These are phyloP conservation scores for Lepidium sativum DNA, from an alignment of 345 rosid species.

Conservation along the genomic window DNA sequence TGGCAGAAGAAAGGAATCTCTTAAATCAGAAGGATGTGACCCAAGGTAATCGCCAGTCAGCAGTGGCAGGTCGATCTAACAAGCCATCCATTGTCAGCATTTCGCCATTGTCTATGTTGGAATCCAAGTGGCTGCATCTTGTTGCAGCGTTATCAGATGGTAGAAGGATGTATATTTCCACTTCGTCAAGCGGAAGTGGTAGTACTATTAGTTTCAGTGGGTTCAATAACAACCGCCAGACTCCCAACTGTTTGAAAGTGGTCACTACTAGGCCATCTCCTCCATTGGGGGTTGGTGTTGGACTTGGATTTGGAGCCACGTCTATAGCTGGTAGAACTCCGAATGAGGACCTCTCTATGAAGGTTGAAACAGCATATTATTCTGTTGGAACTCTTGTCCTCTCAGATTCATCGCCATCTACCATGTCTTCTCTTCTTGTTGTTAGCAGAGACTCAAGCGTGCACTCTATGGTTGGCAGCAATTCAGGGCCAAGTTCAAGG, in stretches of 20 bases:
- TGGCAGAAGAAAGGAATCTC: conserved; percentile 86
- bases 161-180: conserved; percentile 90
- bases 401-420: conserved; percentile 87
- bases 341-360: conserved; percentile 72
- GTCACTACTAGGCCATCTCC: conserved; percentile 92
- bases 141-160: conserved; percentile 94
- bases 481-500: conserved; percentile 58
- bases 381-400: conserved; percentile 87
- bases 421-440: conserved; percentile 81
- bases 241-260: conserved; percentile 84
- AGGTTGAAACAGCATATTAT: conserved; percentile 80
- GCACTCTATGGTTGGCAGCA: conserved; percentile 56
- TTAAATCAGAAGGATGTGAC: conserved; percentile 68
- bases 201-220: conserved; percentile 56
- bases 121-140: conserved; percentile 92
- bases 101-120: conserved; percentile 73
- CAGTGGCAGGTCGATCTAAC: conserved; percentile 54
- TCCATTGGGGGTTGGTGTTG: conserved; percentile 81
- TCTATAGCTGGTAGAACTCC: conserved; percentile 71
- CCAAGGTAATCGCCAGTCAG: conserved; percentile 63
- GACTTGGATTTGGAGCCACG: conserved; percentile 76
- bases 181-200: conserved; percentile 61
- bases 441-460: conserved; percentile 74
- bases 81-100: conserved; percentile 83
- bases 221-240: conserved; percentile 42